phyloP scores from a whole-genome alignment of 164 flowering plant species.

The Aristolochia contorta region DNA sequence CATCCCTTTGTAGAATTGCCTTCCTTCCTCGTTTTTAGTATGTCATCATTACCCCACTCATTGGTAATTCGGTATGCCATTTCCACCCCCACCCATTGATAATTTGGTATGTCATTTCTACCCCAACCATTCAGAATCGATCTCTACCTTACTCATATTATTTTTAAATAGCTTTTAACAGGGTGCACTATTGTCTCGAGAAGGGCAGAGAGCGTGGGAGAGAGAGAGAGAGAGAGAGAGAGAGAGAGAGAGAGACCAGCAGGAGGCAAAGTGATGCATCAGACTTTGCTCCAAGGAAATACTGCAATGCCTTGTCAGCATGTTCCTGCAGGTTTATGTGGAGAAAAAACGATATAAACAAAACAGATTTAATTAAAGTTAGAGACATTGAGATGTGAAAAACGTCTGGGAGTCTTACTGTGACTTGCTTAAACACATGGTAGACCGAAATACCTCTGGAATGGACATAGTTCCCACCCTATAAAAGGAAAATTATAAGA shows the following conservation, averaged over 20 bases:
- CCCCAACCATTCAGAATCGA: background rate
- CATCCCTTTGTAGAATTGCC: too few species aligned
- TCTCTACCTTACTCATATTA: background rate
- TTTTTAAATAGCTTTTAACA: background rate
- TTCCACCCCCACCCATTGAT: background rate
- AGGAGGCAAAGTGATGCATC: slow-evolving; percentile 48
- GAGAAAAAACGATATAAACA: background rate
- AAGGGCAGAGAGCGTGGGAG: background rate
- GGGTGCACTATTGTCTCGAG: background rate
- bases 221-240: slow-evolving; percentile 2
- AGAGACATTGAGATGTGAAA: background rate
- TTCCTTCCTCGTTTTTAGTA: background rate
- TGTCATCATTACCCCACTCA: background rate
- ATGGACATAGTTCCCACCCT: slow-evolving; percentile 93
- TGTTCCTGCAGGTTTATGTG: slow-evolving; percentile 48
- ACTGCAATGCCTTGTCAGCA: slow-evolving; percentile 76
- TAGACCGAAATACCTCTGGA: slow-evolving; percentile 72
- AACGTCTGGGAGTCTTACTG: slow-evolving; percentile 33
- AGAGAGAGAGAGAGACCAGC: slow-evolving; percentile 26
- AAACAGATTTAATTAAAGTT: background rate
- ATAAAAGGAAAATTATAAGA: background rate
- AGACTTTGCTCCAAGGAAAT: slow-evolving; percentile 43
- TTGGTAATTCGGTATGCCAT: background rate
- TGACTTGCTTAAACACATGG: slow-evolving; percentile 66
- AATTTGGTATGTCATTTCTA: background rate